Base-by-base conservation (phyloP, 148 eudicot genomes). In the Drosera capensis region DNA sequence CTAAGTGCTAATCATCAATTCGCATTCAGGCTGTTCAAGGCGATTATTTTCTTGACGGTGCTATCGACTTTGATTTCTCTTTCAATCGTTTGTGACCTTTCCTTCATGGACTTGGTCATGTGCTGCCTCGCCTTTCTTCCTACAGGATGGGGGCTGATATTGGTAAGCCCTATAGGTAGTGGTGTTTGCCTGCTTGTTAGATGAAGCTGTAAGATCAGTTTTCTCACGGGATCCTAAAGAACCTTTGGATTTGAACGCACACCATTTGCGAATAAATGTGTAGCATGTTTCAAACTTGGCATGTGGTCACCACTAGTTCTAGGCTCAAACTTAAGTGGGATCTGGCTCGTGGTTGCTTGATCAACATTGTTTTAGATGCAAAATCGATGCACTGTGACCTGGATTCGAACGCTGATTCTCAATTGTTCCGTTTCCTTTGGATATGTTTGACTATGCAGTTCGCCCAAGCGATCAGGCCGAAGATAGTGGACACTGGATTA, bases 61-160 rank as follows among this genome's bases (percentile, higher is more conserved):
- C 14, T 80, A 36, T 63, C 86, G 8, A 88, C 80, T 25, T 69
- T 84, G 31, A 36, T 71, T 14, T 63, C 76, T 34, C 79, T 88
- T 23, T 77, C 92, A 22, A 23, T 65, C 49, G 56, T 78, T 49
- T 83, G 84, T 57, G 43, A 74, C 44, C 77, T 83, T 28, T 80
- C 97, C 11, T 8, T 67, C 47, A 73, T 50, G 73, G 94, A 83
- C 71, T 49, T 88, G 56, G 31, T 80, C 14, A 94, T 88, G 1
- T 88, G 97, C 61, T 77, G 84, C 51, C 72, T 88, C 19, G 94
- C 86, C 23, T 83, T 88, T 70, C 28, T 84, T 6, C 97, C 97
- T 5, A 88, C 97, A 11, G 97, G 97, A 4, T 88, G 97, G 97
- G 97, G 97, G 40, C 55, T 88, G 62, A 71, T 88, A 49, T 42